Evolutionary conservation across 2,329 filamentous ascomycete genomes (phyloP).

Genomic region (Cyanodermella asteris): DNA sequence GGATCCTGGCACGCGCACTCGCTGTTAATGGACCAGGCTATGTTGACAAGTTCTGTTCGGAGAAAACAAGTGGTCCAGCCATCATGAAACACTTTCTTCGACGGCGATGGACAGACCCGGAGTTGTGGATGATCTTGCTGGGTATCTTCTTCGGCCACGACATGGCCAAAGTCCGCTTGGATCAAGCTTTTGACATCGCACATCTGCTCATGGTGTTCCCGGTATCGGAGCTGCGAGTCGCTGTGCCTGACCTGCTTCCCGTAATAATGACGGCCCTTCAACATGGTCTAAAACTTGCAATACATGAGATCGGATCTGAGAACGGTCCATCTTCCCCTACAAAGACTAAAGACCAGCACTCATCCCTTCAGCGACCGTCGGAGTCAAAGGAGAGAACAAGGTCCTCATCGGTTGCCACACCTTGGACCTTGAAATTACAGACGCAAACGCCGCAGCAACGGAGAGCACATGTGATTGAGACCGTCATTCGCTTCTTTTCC

Average conservation of each 20-base stretch:
- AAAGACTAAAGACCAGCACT: constrained; percentile 4
- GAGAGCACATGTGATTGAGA: too few relatives aligned
- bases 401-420: too few relatives aligned
- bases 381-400: too few relatives aligned
- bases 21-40: constrained; percentile 65
- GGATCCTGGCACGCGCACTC: constrained; percentile 64
- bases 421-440: too few relatives aligned
- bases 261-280: constrained; percentile 76
- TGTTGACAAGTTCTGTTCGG: constrained; percentile 63
- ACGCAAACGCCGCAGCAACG: constrained; percentile 39
- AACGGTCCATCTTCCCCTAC: constrained; percentile 28
- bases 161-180: constrained; percentile 50
- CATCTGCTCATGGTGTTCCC: constrained; percentile 54
- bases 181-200: constrained; percentile 50
- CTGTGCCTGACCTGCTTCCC: constrained; percentile 57
- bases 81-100: constrained; percentile 67
- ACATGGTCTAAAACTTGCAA: constrained; percentile 55
- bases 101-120: constrained; percentile 70
- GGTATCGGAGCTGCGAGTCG: too few relatives aligned
- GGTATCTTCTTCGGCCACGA: constrained; percentile 73
- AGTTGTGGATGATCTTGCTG: constrained; percentile 73
- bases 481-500: constrained; percentile 56
- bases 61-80: constrained; percentile 69
- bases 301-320: constrained; percentile 37
- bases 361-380: too few relatives aligned